These are phyloP conservation scores for Verticillium albo-atrum DNA, from an alignment of 2,329 filamentous ascomycete species.

Conservation along the genomic window DNA sequence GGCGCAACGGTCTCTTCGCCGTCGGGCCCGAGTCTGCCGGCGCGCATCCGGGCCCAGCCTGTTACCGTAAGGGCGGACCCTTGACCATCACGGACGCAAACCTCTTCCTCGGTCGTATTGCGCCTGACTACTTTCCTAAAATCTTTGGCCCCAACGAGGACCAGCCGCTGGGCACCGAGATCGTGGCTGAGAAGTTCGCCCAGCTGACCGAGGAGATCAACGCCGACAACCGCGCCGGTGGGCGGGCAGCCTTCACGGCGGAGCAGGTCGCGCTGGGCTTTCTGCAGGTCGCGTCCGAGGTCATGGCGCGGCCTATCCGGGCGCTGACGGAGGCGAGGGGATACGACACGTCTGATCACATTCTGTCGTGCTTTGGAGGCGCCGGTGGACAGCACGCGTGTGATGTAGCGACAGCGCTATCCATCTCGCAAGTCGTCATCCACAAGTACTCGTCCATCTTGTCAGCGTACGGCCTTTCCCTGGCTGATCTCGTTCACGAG, in stretches of 20 bases:
- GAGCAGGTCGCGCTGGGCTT: slow-evolving; percentile 32
- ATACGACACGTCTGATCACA: slow-evolving; percentile 27
- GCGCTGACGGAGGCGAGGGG: slow-evolving; percentile 29
- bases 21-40: slow-evolving; percentile 69
- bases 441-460: slow-evolving; percentile 40
- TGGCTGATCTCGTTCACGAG: slow-evolving; percentile 40
- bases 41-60: slow-evolving; percentile 67
- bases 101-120: slow-evolving; percentile 57
- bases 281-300: slow-evolving; percentile 29
- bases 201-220: slow-evolving; percentile 39
- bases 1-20: slow-evolving; percentile 67
- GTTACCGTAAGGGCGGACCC: slow-evolving; percentile 68
- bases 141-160: slow-evolving; percentile 69
- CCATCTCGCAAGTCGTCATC: slow-evolving; percentile 36
- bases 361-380: slow-evolving; percentile 29
- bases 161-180: slow-evolving; percentile 39
- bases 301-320: slow-evolving; percentile 29
- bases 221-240: slow-evolving; percentile 20
- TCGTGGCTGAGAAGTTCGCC: slow-evolving; percentile 32
- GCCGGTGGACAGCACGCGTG: slow-evolving; percentile 39
- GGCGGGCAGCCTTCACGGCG: slow-evolving; percentile 20
- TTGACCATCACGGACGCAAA: slow-evolving; percentile 71
- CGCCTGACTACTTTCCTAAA: slow-evolving; percentile 64
- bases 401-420: slow-evolving; percentile 35
- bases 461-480: slow-evolving; percentile 40